These are phyloP conservation scores for Metschnikowia rubicola DNA, from an alignment of 805 yeast species.

Conservation along the genomic window DNA sequence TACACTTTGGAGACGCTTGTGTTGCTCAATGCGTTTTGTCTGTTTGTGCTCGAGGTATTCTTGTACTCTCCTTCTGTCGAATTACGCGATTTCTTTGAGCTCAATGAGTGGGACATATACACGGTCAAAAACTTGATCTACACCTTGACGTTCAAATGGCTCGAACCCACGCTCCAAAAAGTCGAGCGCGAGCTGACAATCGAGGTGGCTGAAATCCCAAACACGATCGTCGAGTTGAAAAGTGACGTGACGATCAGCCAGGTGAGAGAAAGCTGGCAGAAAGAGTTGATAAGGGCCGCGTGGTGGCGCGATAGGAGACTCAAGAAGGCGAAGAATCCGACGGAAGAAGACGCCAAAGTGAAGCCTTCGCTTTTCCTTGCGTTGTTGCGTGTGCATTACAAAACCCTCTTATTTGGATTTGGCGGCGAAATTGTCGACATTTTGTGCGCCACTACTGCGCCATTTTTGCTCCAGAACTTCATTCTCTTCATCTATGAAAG, in stretches of 20 bases:
- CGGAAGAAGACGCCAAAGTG: slow-evolving; percentile 13
- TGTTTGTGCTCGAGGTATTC: slow-evolving; percentile 18
- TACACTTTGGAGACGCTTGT: slow-evolving; percentile 15
- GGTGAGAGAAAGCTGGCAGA: slow-evolving; percentile 21
- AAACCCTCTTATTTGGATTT: slow-evolving; percentile 8
- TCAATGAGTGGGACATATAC: slow-evolving; percentile 25
- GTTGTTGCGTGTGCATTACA: slow-evolving; percentile 14
- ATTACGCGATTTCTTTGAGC: slow-evolving; percentile 20
- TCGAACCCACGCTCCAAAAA: slow-evolving; percentile 24
- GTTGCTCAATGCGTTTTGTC: slow-evolving; percentile 10
- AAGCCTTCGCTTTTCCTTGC: slow-evolving; percentile 23
- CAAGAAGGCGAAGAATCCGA: slow-evolving; percentile 5
- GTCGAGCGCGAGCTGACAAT: slow-evolving; percentile 25
- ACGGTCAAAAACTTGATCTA: slow-evolving; percentile 23
- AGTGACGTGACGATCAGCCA: slow-evolving; percentile 10
- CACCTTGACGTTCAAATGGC: slow-evolving; percentile 25
- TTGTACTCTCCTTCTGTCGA: slow-evolving; percentile 23
- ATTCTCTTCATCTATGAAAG: slow-evolving; percentile 23
- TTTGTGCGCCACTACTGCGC: slow-evolving; percentile 20
- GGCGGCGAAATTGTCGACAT: slow-evolving; percentile 24
- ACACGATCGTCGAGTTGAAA: slow-evolving; percentile 13
- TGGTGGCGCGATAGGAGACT: slow-evolving; percentile 19
- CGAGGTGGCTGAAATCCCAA: slow-evolving; percentile 17
- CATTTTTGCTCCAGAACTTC: slow-evolving; percentile 30
- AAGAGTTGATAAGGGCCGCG: slow-evolving; percentile 13